phyloP scores from a whole-genome alignment of 768 basidiomycete species.

The Podaxis pistillaris region DNA sequence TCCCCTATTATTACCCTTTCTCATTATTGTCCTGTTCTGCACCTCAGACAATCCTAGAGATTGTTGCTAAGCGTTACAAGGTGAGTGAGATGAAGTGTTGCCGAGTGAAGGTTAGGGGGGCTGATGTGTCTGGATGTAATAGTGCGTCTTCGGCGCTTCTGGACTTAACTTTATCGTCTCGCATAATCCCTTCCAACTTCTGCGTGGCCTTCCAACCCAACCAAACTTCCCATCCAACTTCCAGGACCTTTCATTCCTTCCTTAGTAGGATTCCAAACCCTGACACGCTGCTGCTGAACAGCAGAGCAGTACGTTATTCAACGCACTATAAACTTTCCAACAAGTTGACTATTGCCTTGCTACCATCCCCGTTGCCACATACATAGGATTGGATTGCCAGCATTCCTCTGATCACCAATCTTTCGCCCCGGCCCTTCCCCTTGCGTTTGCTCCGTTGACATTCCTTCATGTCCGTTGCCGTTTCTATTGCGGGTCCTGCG shows the following conservation, averaged over 20 bases:
- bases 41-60: neutral
- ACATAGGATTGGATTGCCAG: neutral
- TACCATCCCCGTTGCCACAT: neutral
- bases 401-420: neutral
- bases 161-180: slow-evolving; percentile 1
- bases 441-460: neutral
- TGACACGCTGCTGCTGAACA: neutral
- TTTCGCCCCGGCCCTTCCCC: neutral
- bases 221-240: neutral
- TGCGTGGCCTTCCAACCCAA: neutral
- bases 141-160: neutral
- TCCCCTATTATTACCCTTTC: neutral
- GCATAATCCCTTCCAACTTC: neutral
- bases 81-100: neutral
- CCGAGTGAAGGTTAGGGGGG: neutral
- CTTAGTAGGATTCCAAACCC: neutral
- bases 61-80: neutral
- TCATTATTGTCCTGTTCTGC: neutral
- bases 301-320: no score
- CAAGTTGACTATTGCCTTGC: no score
- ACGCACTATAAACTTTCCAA: no score
- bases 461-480: neutral
- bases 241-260: neutral
- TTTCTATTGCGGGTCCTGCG: neutral
- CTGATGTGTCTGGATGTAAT: neutral